A percentile compares a stretch with the other conserved stretches of the same genome.
Evolutionary conservation across 2,329 filamentous ascomycete species (phyloP).

Genomic region (Zasmidium angulare): DNA sequence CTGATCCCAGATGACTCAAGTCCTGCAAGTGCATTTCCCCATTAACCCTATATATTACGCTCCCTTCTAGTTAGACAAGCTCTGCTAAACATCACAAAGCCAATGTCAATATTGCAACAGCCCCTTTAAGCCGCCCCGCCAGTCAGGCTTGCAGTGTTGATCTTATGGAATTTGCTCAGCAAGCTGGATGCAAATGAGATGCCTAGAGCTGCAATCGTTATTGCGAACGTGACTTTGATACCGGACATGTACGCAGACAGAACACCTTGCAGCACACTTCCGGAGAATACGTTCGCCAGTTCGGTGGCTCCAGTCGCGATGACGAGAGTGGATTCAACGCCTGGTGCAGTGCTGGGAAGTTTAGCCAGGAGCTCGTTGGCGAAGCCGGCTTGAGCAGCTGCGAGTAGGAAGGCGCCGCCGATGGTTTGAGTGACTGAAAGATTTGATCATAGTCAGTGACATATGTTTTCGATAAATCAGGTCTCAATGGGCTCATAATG

Average conservation of each 20-base stretch:
- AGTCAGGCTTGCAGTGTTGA: not conserved
- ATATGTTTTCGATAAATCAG: no score
- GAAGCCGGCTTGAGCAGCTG: conserved; percentile 43
- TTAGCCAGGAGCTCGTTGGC: conserved; percentile 42
- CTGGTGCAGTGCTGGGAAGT: conserved; percentile 35
- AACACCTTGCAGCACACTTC: conserved; percentile 51
- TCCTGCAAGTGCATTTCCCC: not conserved
- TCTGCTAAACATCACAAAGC: not conserved
- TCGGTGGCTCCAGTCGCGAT: conserved; percentile 55
- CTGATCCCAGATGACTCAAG: not conserved
- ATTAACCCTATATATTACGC: not conserved
- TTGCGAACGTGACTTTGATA: conserved; percentile 23
- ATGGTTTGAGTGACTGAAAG: conserved; percentile 45
- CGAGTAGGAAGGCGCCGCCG: conserved; percentile 42
- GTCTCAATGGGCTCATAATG: no score
- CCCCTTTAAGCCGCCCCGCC: not conserved
- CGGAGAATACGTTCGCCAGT: conserved; percentile 40
- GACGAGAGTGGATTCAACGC: conserved; percentile 41
- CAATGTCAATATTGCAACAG: not conserved
- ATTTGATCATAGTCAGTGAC: no score
- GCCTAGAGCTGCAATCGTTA: conserved; percentile 20
- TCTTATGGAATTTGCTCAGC: not conserved
- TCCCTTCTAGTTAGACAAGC: no score
- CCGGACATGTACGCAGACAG: conserved; percentile 54
- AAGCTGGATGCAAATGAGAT: not conserved